Percentiles rank a stretch among this genome's conserved stretches.
These are phyloP conservation scores for Fonsecaea pedrosoi DNA, from an alignment of 2,329 filamentous ascomycete genomes.

Conservation along the genomic window DNA sequence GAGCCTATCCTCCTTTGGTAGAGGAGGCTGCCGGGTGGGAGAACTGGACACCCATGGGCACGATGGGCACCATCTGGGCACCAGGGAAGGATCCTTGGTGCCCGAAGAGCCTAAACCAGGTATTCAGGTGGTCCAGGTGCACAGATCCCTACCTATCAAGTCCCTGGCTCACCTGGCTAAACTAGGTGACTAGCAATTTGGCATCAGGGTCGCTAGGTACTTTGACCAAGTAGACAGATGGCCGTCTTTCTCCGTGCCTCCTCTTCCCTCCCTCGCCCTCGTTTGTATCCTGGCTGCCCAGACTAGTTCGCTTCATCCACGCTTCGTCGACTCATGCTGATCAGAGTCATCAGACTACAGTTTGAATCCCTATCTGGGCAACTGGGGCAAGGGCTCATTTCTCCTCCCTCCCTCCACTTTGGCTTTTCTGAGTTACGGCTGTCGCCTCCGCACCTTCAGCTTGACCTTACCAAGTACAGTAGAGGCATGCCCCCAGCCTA, in stretches of 20 bases:
- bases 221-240: not conserved
- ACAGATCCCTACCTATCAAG: not conserved
- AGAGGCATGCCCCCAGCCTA: not conserved
- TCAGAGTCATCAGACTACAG: not conserved
- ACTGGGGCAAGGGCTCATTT: not conserved
- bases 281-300: not conserved
- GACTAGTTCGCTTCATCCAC: not conserved
- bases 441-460: not conserved
- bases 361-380: not conserved
- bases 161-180: too few species aligned
- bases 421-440: not conserved
- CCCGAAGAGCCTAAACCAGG: constrained; percentile 1
- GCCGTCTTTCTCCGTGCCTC: constrained; percentile 1
- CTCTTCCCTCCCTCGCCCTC: not conserved
- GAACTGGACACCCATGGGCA: not conserved
- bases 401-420: not conserved
- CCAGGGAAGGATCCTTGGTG: not conserved
- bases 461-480: not conserved
- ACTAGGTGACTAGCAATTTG: too few species aligned
- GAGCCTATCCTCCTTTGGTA: not conserved
- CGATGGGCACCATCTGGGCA: not conserved
- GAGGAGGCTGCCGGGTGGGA: not conserved
- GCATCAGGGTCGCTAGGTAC: too few species aligned
- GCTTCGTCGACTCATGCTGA: not conserved
- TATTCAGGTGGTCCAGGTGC: not conserved